Base-by-base conservation (phyloP, 306 rosid genomes). In the Elaeagnus macrophylla region DNA sequence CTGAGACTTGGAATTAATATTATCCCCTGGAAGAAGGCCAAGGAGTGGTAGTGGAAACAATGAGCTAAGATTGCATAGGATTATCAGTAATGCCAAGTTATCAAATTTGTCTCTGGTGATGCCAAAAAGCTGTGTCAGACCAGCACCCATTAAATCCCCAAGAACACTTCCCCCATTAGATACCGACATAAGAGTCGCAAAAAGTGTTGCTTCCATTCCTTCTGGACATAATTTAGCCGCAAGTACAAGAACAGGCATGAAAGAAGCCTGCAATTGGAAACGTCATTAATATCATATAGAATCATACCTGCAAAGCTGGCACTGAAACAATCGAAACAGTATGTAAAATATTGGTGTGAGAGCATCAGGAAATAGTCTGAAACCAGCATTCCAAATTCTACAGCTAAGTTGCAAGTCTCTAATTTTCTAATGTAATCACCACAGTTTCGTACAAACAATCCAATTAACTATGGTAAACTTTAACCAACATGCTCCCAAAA, bases 131-230 rank as follows among this genome's bases (percentile, higher is more conserved):
- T 82, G 85, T 42, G 95, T 91, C 71, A 91, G 73, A 60, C 93
- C 95, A 44, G 96, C 99, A 42, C 99, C 99, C 35, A 91, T 67
- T 70, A 87, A 72, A 18, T 95, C 99, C 69, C 99, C 99, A 63
- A 91, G 64, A 66, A 91, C 93, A 37, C 93, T 84, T 53, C 96
- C 99, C 38, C 89, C 99, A 20, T 91, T 91, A 12, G 88, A 82
- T 62, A 91, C 66, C 18, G 99, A 91, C 99, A 91, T 91, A 13
- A 91, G 95, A 69, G 99, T 91, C 61, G 99, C 99, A n/a, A 91
- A 91, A 53, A 87, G 95, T n/a, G 96, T 91, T 49, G 99, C 99
- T 66, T 91, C 96, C 85, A 91, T 81, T 57, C 99, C 99, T 80
- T 91, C 99, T 0, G 96, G 99, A 71, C 99, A 91, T 52, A 91